Conservation (phyloP, 73 alveolate genomes). For the Durusdinium trenchii region DNA sequence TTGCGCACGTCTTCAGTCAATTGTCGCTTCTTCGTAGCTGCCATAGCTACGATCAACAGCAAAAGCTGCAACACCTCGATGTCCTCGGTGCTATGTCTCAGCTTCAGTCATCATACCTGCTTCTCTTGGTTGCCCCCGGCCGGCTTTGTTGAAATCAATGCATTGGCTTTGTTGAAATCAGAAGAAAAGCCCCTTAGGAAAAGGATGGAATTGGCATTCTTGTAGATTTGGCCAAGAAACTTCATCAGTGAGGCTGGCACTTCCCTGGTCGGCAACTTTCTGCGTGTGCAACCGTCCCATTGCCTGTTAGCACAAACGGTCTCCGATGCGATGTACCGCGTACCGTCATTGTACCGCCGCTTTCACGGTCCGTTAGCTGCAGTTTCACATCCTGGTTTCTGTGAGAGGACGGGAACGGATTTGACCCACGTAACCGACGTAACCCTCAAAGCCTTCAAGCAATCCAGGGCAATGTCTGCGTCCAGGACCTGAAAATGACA, state of each 20-base stretch:
- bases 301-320: neutral
- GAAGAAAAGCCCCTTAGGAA: too few species aligned
- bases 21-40: neutral
- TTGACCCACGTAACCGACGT: neutral
- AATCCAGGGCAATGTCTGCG: constrained; percentile 57
- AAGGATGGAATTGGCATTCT: too few species aligned
- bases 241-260: neutral
- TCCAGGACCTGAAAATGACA: constrained; percentile 41
- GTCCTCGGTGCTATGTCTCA: too few species aligned
- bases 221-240: neutral
- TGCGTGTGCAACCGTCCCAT: neutral
- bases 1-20: neutral
- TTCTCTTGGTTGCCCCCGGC: too few species aligned
- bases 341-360: too few species aligned
- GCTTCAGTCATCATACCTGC: neutral
- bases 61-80: constrained; percentile 55
- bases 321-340: too few species aligned
- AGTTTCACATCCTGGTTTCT: too few species aligned
- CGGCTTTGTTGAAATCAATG: too few species aligned
- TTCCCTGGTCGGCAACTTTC: neutral
- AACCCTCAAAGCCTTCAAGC: constrained; percentile 36
- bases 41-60: constrained; percentile 52
- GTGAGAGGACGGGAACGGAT: neutral
- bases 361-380: too few species aligned
- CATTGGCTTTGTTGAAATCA: too few species aligned